These are phyloP conservation scores for Penstemon barbatus DNA, from an alignment of 257 asterid species.

Conservation along the genomic window DNA sequence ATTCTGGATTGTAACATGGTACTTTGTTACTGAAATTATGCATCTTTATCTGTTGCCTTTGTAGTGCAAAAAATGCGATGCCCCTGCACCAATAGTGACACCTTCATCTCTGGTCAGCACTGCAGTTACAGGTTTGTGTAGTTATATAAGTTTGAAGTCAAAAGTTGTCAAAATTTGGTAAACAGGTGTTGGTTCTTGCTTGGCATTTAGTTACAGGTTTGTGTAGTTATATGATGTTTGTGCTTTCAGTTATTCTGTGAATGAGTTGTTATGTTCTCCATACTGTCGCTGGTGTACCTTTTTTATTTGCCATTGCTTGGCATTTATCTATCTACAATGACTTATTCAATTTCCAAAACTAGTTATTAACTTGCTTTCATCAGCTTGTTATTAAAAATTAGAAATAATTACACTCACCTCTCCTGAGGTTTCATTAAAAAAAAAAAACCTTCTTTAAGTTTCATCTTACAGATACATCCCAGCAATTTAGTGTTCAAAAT, in stretches of 20 bases:
- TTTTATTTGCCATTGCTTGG: conserved; percentile 2
- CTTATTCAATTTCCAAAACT: neutral
- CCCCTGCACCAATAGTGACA: conserved; percentile 50
- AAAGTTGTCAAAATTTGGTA: neutral
- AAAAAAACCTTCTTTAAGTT: too few species aligned
- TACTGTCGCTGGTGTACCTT: neutral
- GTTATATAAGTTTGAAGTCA: conserved; percentile 18
- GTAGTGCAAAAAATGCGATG: conserved; percentile 88
- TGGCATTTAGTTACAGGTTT: neutral
- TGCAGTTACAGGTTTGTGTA: conserved; percentile 55
- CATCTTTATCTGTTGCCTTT: conserved; percentile 38
- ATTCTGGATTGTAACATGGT: neutral
- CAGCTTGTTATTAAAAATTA: neutral
- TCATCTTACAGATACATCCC: too few species aligned
- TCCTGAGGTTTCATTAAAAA: too few species aligned
- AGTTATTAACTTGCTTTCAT: neutral
- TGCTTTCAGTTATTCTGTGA: neutral
- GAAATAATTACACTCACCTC: too few species aligned
- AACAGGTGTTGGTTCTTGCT: too few species aligned
- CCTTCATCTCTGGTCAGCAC: conserved; percentile 58
- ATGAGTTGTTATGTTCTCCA: conserved; percentile 2
- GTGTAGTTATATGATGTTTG: neutral
- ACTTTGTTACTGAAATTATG: conserved; percentile 13
- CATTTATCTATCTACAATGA: conserved; percentile 7
- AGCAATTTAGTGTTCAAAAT: too few species aligned